Conservation (phyloP, 2,329 filamentous ascomycete species). For the Aspergillus viridinutans region DNA sequence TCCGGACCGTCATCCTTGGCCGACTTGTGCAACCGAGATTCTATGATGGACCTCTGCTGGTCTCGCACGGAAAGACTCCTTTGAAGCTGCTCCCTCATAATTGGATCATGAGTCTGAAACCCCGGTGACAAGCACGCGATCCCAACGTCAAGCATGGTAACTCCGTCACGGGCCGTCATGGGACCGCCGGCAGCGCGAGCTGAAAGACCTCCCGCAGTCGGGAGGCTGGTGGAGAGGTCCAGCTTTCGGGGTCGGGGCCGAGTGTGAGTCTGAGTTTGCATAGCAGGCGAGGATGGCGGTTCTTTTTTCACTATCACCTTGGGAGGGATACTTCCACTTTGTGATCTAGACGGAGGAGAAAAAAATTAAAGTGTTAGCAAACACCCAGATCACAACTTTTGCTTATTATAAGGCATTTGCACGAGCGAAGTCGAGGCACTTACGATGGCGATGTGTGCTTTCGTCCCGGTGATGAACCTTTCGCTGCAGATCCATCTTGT, state of each 20-base stretch:
- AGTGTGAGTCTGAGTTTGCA: slow-evolving; percentile 56
- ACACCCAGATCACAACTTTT: not conserved
- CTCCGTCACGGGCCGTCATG: slow-evolving; percentile 71
- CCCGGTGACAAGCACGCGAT: slow-evolving; percentile 92
- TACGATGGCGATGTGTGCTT: slow-evolving; percentile 45
- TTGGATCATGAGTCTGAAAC: slow-evolving; percentile 93
- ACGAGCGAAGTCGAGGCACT: slow-evolving; percentile 27
- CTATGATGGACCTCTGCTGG: slow-evolving; percentile 91
- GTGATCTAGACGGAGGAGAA: slow-evolving; percentile 18
- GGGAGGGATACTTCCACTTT: slow-evolving; percentile 53
- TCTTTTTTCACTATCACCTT: slow-evolving; percentile 97
- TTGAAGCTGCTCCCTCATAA: slow-evolving; percentile 92
- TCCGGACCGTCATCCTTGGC: slow-evolving; percentile 70
- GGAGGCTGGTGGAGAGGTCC: slow-evolving; percentile 42
- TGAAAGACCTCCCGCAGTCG: slow-evolving; percentile 47
- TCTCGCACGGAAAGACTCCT: slow-evolving; percentile 90
- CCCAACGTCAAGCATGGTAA: slow-evolving; percentile 87
- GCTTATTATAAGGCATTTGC: not conserved
- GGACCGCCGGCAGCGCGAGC: slow-evolving; percentile 64
- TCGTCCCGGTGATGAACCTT: slow-evolving; percentile 33
- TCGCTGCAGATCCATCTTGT: slow-evolving; percentile 31
- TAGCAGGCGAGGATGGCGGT: slow-evolving; percentile 73
- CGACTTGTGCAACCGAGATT: slow-evolving; percentile 82
- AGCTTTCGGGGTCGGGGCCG: slow-evolving; percentile 44
- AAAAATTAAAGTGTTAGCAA: slow-evolving; percentile 12